A percentile compares a stretch with the other conserved stretches of the same genome.
phyloP scores from a whole-genome alignment of 371 early-diverging fungal genomes.

The Mucor sp. region DNA sequence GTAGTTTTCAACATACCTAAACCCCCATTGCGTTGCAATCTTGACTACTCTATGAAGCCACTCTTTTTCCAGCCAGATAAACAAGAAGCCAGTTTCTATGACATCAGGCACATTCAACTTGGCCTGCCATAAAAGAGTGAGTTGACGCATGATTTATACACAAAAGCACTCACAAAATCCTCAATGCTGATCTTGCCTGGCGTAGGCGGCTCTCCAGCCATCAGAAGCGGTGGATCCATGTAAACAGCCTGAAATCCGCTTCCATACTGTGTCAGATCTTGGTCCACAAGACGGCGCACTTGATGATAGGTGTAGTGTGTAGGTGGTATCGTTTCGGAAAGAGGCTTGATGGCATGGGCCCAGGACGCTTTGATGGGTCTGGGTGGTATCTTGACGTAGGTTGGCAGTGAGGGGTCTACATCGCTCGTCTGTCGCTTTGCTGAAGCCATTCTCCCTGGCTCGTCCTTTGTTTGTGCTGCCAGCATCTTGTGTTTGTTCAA shows the following conservation, averaged over 20 bases:
- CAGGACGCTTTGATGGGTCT: slow-evolving; percentile 83
- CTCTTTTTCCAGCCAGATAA: slow-evolving; percentile 93
- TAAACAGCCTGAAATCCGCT: slow-evolving; percentile 78
- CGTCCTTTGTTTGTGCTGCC: slow-evolving; percentile 84
- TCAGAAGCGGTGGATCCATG: slow-evolving; percentile 89
- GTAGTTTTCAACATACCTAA: slow-evolving; percentile 94
- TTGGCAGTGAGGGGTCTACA: slow-evolving; percentile 82
- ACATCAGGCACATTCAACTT: slow-evolving; percentile 61
- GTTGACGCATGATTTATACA: neutral
- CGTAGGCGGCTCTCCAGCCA: slow-evolving; percentile 68
- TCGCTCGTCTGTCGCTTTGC: slow-evolving; percentile 80
- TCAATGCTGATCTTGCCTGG: slow-evolving; percentile 70
- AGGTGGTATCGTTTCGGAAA: neutral
- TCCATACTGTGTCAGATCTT: slow-evolving; percentile 62
- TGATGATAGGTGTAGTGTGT: slow-evolving; percentile 34
- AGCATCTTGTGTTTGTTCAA: slow-evolving; percentile 80
- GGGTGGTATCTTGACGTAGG: slow-evolving; percentile 86
- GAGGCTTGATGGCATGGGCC: slow-evolving; percentile 71
- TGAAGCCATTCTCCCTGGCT: slow-evolving; percentile 76
- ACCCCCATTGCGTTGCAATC: slow-evolving; percentile 79
- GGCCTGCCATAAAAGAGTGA: slow-evolving; percentile 25
- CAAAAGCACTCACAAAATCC: slow-evolving; percentile 53
- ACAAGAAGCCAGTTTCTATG: slow-evolving; percentile 80
- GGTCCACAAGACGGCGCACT: slow-evolving; percentile 35
- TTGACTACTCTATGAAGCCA: slow-evolving; percentile 77